Base-by-base conservation (phyloP, 176 grass and related monocot species). In the Oryza rufipogon region DNA sequence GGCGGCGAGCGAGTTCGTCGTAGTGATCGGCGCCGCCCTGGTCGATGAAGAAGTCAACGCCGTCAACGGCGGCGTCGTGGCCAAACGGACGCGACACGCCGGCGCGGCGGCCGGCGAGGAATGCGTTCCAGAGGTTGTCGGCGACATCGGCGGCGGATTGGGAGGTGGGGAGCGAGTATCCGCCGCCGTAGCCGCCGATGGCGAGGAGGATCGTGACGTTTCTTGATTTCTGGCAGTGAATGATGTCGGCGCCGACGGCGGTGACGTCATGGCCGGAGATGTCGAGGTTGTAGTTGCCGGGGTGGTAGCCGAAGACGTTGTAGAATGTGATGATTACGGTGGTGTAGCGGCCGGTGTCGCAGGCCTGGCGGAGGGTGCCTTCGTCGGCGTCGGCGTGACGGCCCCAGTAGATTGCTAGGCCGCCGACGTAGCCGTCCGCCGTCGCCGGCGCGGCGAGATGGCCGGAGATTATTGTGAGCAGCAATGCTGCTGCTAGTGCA, bases 191-290 rank as follows among this genome's bases (percentile, higher is more conserved):
- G 14, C 49, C 49, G 14, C 49, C 49, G 49, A 54, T 54, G 49
- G 49, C 1, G 49, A 54, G 49, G 49, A 54, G 49, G 0, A 54
- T 4, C 14, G 49, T 54, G 49, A 54, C 49, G 49, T 56, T 56
- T 0, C n/a, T 41, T n/a, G 10, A 69, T 26, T 26, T 26, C 65
- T 85, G 83, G 83, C 83, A 85, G 48, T 68, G 74, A 48, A 69
- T 85, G 64, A 85, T 77, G 73, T 68, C 74, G 64, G 36, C 64
- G 83, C 73, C 73, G n/a, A 85, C 42, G 64, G 47, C 36, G 22
- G 64, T 8, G 73, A 77, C 32, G 17, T 47, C 2, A 65, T 60
- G 83, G n/a, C 83, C 83, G 22, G 83, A 77, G 68, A 70, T 38
- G 68, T 70, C 68, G 36, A 38, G 36, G 36, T 17, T 9, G 68